Percentiles rank a stretch among this genome's conserved stretches.
phyloP scores from a whole-genome alignment of 1,284 basidiomycete species.

The Ustilago crameri region DNA sequence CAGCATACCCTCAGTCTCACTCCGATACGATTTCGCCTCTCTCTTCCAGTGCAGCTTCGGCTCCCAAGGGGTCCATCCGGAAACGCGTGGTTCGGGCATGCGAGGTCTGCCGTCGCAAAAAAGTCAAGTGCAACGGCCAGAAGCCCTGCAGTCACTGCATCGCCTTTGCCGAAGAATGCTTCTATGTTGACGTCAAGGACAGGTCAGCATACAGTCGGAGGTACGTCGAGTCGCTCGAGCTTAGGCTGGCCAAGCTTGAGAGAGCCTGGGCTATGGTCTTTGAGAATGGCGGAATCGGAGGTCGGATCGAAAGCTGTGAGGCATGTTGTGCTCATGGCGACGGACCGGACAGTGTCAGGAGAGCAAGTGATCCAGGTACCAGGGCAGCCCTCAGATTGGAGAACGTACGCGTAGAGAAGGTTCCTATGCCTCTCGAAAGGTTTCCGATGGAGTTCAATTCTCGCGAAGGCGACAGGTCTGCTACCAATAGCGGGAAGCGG shows the following conservation, averaged over 20 bases:
- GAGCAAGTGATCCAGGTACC: conserved; percentile 10
- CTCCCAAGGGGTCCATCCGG: conserved; percentile 28
- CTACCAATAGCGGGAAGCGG: background rate
- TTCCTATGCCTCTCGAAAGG: background rate
- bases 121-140: conserved; percentile 56
- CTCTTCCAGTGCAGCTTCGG: background rate
- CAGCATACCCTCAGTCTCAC: background rate
- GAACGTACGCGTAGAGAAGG: background rate
- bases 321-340: background rate
- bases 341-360: background rate
- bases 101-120: conserved; percentile 54
- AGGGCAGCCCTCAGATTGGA: background rate
- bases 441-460: background rate
- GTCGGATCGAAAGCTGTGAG: background rate
- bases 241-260: conserved; percentile 39
- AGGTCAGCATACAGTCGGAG: conserved; percentile 46
- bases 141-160: conserved; percentile 51
- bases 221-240: conserved; percentile 51
- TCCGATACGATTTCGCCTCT: background rate
- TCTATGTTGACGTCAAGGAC: conserved; percentile 48
- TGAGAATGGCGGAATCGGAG: background rate
- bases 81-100: conserved; percentile 49
- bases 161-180: conserved; percentile 43
- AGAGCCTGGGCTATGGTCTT: conserved; percentile 1
- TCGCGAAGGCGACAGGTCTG: too few relatives aligned